These are phyloP conservation scores for Suillus placidus DNA, from an alignment of 768 basidiomycete species.

Conservation along the genomic window DNA sequence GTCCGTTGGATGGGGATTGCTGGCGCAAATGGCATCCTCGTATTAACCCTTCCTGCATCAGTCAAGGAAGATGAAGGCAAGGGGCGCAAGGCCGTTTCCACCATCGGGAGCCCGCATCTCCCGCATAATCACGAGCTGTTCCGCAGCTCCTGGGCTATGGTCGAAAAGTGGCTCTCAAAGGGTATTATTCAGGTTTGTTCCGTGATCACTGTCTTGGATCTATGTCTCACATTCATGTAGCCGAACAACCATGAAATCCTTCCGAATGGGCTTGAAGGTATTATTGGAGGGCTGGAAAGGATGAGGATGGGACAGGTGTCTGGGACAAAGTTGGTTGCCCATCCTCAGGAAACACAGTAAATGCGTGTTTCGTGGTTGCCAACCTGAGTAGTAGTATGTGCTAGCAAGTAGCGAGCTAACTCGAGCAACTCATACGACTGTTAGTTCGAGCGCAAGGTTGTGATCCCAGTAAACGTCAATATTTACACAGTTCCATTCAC, in stretches of 20 bases:
- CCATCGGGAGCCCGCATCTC: conserved; percentile 28
- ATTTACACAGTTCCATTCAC: no score
- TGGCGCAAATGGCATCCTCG: conserved; percentile 39
- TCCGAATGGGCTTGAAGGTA: conserved; percentile 41
- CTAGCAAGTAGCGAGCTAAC: not conserved
- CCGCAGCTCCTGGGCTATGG: conserved; percentile 19
- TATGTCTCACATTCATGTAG: conserved; percentile 23
- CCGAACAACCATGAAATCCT: conserved; percentile 46
- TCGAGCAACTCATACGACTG: not conserved
- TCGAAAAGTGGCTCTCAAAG: conserved; percentile 29
- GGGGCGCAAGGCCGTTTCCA: conserved; percentile 23
- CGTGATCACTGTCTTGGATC: not conserved
- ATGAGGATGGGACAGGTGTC: conserved; percentile 41
- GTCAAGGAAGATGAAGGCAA: conserved; percentile 28
- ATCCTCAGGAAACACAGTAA: conserved; percentile 42
- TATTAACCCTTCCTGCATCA: conserved; percentile 26
- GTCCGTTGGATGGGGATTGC: conserved; percentile 30
- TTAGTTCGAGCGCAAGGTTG: not conserved
- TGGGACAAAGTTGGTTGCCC: conserved; percentile 45
- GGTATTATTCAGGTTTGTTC: conserved; percentile 28
- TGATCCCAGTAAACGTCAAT: not conserved
- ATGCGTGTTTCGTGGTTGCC: conserved; percentile 3
- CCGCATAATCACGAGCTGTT: conserved; percentile 22
- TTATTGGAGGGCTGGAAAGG: conserved; percentile 39
- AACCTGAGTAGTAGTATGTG: not conserved